A percentile compares a stretch with the other conserved stretches of the same genome.
These are phyloP conservation scores for Tuctoria greenei DNA, from an alignment of 176 grass and related monocot species.

Conservation along the genomic window DNA sequence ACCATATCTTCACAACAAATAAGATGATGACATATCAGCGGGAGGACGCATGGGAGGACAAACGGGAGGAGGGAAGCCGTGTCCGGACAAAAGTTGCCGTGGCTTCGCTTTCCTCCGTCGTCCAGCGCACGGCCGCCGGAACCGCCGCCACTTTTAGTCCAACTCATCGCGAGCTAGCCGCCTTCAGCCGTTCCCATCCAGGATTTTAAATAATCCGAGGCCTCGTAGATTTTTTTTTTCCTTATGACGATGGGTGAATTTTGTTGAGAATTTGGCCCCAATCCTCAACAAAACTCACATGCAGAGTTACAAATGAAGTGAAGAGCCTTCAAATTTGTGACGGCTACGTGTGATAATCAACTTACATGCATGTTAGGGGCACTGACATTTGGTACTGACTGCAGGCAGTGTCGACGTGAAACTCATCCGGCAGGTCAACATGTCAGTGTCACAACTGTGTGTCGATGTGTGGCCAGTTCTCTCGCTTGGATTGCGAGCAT, in stretches of 20 bases:
- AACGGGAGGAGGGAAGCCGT: too few relatives aligned
- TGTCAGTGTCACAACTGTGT: slow-evolving; percentile 12
- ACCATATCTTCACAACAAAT: too few relatives aligned
- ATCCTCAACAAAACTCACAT: background rate
- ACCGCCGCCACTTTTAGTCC: slow-evolving; percentile 16
- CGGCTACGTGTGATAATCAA: background rate
- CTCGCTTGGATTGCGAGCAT: slow-evolving; percentile 1
- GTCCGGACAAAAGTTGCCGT: slow-evolving; percentile 32
- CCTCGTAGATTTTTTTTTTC: background rate
- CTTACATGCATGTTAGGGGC: slow-evolving; percentile 9
- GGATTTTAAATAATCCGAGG: background rate
- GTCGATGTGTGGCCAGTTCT: background rate
- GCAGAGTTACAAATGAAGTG: background rate
- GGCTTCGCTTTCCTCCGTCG: slow-evolving; percentile 1
- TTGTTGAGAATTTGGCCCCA: background rate
- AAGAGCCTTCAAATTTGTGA: background rate
- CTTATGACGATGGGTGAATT: too few relatives aligned
- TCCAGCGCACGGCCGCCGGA: slow-evolving; percentile 13
- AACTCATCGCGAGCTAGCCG: background rate
- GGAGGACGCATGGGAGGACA: too few relatives aligned
- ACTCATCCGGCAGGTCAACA: background rate
- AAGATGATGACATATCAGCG: too few relatives aligned
- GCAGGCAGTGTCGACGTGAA: slow-evolving; percentile 14
- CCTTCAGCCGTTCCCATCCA: background rate
- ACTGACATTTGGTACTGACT: slow-evolving; percentile 11